Base-by-base conservation (phyloP, 2,329 filamentous ascomycete genomes). In the Colletotrichum paranaense region DNA sequence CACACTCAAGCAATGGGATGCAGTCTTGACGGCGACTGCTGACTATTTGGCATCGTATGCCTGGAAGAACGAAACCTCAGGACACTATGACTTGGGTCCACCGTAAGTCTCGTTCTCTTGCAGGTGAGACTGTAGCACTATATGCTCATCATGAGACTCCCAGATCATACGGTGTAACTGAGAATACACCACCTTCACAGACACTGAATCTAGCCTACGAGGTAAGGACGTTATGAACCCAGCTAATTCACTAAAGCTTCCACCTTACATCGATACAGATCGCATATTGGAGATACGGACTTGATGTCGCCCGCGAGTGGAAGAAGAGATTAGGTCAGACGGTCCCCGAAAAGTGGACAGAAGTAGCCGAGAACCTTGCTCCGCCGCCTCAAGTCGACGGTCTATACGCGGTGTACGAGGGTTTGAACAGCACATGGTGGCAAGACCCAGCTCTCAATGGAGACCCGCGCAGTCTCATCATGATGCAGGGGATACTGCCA, bases 21-120 rank as follows among this genome's bases (percentile, higher is more conserved):
- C 78, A 0, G 78, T 91, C 7, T 74, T 91, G 2, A 84, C 83
- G 1, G 82, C 84, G 0, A 84, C 87, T 0, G 89, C 90, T 1
- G 86, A 91, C 73, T 92, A 89, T 76, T 91, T 92, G 89, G 87
- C 83, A 1, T 88, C 85, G 5, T 91, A 87, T 74, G 89, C 88
- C 0, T 91, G 84, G 80, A 87, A 82, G 75, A 91, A 92, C 76
- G 74, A 79, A 3, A 84, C 85, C 0, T 89, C 88, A 0, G 80
- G 83, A 3, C 79, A 85, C 16, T 91, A 89, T 75, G 89, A 87
- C 46, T 79, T 87, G 2, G 85, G 85, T 0, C 84, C 85, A 8
- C 86, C 85, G 28, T 86, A 73, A 66, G 78, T 73, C 3, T 16
- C 24, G 24, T 24, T 24, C 24, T 24, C 24, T 24, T 24, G 24